Percentiles rank a stretch among this genome's conserved stretches.
phyloP scores from a whole-genome alignment of 768 basidiomycete genomes.

The Mycena sanguinolenta region DNA sequence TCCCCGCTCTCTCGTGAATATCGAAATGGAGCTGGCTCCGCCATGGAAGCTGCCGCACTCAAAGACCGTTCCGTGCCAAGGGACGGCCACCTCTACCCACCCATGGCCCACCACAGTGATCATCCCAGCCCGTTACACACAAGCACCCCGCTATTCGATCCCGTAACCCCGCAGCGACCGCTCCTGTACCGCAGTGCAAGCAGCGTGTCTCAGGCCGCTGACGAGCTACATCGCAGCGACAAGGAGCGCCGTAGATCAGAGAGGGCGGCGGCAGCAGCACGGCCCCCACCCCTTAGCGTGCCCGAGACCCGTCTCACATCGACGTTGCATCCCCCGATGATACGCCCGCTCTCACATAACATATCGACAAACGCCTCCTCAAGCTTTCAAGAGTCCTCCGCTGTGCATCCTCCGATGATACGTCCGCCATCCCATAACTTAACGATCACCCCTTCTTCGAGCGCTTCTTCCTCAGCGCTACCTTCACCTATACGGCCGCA shows the following conservation, averaged over 20 bases:
- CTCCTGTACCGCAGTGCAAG: slow-evolving; percentile 10
- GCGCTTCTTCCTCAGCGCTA: background rate
- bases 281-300: background rate
- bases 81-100: slow-evolving; percentile 16
- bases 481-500: slow-evolving; percentile 6
- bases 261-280: slow-evolving; percentile 38
- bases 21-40: slow-evolving; percentile 19
- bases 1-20: slow-evolving; percentile 39
- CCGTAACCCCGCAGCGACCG: slow-evolving; percentile 11
- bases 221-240: slow-evolving; percentile 40
- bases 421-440: slow-evolving; percentile 8
- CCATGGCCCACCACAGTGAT: slow-evolving; percentile 20
- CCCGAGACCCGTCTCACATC: slow-evolving; percentile 4
- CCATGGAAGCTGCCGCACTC: slow-evolving; percentile 9
- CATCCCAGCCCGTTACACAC: slow-evolving; percentile 23
- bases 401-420: slow-evolving; percentile 4
- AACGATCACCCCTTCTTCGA: background rate
- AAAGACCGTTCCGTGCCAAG: slow-evolving; percentile 16
- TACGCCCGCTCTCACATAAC: slow-evolving; percentile 2
- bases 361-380: no score
- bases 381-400: no score
- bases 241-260: slow-evolving; percentile 50
- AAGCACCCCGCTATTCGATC: slow-evolving; percentile 14
- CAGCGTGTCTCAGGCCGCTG: background rate
- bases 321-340: background rate